Evolutionary conservation across 331 rosid genomes (phyloP), one percentile per base, ranked within the genome.

Genomic region (Acacia concinna): DNA sequence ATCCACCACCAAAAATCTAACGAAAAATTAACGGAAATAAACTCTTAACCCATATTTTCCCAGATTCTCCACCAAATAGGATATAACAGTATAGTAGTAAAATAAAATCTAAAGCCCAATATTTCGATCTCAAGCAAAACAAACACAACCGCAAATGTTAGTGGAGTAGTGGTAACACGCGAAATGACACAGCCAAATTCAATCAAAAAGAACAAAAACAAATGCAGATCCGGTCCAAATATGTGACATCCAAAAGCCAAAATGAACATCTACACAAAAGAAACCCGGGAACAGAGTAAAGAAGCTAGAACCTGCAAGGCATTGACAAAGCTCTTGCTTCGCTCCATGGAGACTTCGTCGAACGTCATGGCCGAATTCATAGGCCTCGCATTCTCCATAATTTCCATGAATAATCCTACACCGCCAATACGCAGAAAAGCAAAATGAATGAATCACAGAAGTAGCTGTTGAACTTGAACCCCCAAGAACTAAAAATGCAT

Each of bases 291-390:
- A 5, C 25, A 68, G 63, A 1, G 31, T 17, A 51, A 56, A 66
- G 77, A 38, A 76, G 12, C 13, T 18, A 32, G 46, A 8, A 95
- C 98, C 97, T 94, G 98, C 77, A 94, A 87, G 60, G 98, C 94
- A 35, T 87, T 86, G 81, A 92, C 87, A 77, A 94, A 94, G 88
- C 86, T 82, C 84, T 90, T 92, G 88, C 98, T 90, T 1, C 89
- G 89, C 44, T 92, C 97, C 98, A 95, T 95, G 65, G 95, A 87
- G 66, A 85, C 90, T 79, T 91, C 92, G 30, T 92, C 97, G 82
- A 92, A 91, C 41, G 97, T 88, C 97, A 85, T 94, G 63, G 94
- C 87, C 10, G 84, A 85, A 60, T 78, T 83, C 78, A 68, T 75
- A 37, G 81, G 78, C 62, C 86, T 75, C 44, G 80, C 38, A 21